Base-by-base conservation (phyloP, 176 grass and related monocot species). In the Aegilops sharonensis region DNA sequence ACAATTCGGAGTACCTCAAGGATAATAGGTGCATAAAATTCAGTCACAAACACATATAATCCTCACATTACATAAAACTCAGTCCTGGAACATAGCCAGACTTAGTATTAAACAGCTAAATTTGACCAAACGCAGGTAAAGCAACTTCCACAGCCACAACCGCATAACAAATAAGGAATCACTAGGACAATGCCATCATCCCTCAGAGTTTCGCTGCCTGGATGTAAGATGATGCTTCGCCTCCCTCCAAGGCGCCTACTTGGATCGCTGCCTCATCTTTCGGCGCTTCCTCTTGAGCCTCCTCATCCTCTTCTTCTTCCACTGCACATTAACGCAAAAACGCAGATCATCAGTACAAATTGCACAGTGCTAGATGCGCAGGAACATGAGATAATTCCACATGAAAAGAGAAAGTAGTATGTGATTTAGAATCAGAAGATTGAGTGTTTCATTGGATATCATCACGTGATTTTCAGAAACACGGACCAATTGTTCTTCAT, bases 241-340 rank as follows among this genome's bases (percentile, higher is more conserved):
- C 12, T 21, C 7, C 3, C 50, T 18, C 50, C 3, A 13, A 10
- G 15, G 4, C 5, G 4, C 52, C 87, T 95, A 93, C 87, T 93
- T 95, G 7, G 91, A 93, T 88, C 91, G 88, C 87, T 95, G 91
- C 85, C 94, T 92, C 91, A 94, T 96, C 89, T 94, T 96, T 88
- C 91, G 86, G 66, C 94, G 91, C 91, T 97, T 97, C 89, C 91
- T 92, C 91, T 97, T 97, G 47, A 92, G 92, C 68, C 94, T 86
- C 91, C 91, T 94, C 94, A 97, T 97, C 50, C 91, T 89, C 94
- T 97, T 97, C 87, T 97, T 93, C 94, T 97, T 97, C 94, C 91
- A 97, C 94, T 97, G 84, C 20, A 80, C 0, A 75, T 59, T 1
- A 17, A 31, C 0, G 2, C 0, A 14, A 45, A 30, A 62, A 5